Evolutionary conservation across 1,139 yeast species (phyloP).

Genomic region (Protomyces arabidopsidicola): DNA sequence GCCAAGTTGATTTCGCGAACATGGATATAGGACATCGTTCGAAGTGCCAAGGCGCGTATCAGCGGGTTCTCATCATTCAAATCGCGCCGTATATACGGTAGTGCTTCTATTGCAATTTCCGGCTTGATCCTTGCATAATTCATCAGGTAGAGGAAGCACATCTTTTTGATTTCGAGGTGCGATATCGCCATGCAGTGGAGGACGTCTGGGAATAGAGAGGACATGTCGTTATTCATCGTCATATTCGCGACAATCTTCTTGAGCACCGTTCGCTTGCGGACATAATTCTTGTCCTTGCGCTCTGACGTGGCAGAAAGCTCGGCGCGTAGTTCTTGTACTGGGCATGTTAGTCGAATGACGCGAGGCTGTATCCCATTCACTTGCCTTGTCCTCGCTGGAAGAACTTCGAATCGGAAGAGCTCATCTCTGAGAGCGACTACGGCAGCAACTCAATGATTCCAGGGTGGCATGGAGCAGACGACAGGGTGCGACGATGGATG

Average conservation of each 20-base stretch:
- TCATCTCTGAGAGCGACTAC: background rate
- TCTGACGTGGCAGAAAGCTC: constrained; percentile 49
- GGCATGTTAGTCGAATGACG: background rate
- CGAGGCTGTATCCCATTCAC: background rate
- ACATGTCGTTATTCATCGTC: constrained; percentile 79
- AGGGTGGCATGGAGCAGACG: too few species aligned
- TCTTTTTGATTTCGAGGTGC: constrained; percentile 68
- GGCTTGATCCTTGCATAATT: constrained; percentile 61
- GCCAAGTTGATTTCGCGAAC: constrained; percentile 51
- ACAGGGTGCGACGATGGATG: too few species aligned
- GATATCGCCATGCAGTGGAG: constrained; percentile 55
- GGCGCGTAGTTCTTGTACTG: constrained; percentile 53
- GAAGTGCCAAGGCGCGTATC: constrained; percentile 54
- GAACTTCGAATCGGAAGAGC: constrained; percentile 24
- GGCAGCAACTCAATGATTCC: background rate
- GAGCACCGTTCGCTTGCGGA: constrained; percentile 56
- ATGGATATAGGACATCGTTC: constrained; percentile 60
- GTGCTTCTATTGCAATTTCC: constrained; percentile 38
- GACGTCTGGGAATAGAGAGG: constrained; percentile 61
- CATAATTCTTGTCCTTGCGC: constrained; percentile 47
- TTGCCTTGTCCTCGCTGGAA: constrained; percentile 22
- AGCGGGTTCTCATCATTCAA: constrained; percentile 44
- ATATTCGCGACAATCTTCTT: constrained; percentile 78
- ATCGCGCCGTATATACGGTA: constrained; percentile 53
- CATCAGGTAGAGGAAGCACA: constrained; percentile 52